A percentile compares a stretch with the other conserved stretches of the same genome.
These are phyloP conservation scores for Fagopyrum esculentum DNA, from an alignment of 148 eudicot genomes.

Conservation along the genomic window DNA sequence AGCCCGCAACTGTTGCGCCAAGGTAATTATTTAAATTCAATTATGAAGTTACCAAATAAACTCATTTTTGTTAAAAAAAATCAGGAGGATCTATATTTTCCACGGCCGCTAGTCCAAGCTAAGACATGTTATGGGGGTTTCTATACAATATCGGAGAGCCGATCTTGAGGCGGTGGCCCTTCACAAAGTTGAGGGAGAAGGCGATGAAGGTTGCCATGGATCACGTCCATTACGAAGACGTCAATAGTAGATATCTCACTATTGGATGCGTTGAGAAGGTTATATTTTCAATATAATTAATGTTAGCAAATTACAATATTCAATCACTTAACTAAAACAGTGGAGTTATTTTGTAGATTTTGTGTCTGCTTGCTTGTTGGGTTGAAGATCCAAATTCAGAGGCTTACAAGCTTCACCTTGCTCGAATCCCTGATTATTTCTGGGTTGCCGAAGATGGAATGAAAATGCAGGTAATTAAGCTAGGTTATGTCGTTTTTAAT, in stretches of 20 bases:
- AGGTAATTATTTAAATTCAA: constrained; percentile 22
- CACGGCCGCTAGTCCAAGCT: constrained; percentile 36
- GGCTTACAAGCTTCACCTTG: constrained; percentile 50
- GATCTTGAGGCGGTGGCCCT: constrained; percentile 34
- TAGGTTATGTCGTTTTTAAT: no score
- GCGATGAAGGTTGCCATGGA: constrained; percentile 36
- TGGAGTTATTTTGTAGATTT: constrained; percentile 18
- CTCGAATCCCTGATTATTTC: constrained; percentile 49
- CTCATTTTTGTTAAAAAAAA: not conserved
- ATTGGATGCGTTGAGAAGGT: constrained; percentile 53
- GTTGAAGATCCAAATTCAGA: constrained; percentile 59
- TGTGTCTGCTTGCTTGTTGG: constrained; percentile 59
- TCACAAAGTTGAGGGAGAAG: constrained; percentile 26
- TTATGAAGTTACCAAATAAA: no score
- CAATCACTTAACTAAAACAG: no score
- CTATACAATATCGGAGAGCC: constrained; percentile 42
- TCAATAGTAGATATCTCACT: constrained; percentile 41
- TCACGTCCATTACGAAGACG: constrained; percentile 41
- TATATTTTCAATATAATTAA: no score
- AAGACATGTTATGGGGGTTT: constrained; percentile 40
- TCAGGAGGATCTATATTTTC: constrained; percentile 43
- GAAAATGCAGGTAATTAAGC: constrained; percentile 45
- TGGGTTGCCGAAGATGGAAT: constrained; percentile 71
- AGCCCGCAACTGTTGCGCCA: constrained; percentile 47
- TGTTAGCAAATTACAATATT: no score